phyloP scores from a whole-genome alignment of 2,329 filamentous ascomycete genomes.

The Zasmidium angulare region DNA sequence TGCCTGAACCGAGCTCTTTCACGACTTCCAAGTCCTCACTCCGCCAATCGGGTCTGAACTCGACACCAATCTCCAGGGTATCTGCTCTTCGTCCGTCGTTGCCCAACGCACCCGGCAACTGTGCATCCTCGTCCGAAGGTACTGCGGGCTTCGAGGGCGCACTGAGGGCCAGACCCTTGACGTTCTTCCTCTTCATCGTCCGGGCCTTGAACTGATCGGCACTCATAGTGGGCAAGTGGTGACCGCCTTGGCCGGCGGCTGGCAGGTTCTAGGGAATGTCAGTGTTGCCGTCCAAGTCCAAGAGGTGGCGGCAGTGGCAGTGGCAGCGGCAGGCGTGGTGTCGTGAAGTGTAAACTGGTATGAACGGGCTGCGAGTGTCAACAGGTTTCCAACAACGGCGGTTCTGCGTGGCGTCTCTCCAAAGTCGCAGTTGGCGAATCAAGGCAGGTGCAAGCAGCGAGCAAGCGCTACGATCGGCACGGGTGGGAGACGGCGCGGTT shows the following conservation, averaged over 20 bases:
- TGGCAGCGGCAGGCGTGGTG: not conserved
- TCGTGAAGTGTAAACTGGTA: not conserved
- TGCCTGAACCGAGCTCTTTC: conserved; percentile 92
- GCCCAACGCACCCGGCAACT: conserved; percentile 59
- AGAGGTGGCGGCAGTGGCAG: not conserved
- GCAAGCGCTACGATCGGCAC: not conserved
- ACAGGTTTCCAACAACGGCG: not conserved
- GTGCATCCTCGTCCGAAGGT: conserved; percentile 70
- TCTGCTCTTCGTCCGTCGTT: conserved; percentile 61
- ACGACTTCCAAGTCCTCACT: conserved; percentile 90
- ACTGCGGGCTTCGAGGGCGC: conserved; percentile 70
- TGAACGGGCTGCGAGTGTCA: not conserved
- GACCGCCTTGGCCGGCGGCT: conserved; percentile 19
- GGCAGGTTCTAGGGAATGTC: not conserved
- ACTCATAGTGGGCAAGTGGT: conserved; percentile 43
- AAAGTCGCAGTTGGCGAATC: not conserved
- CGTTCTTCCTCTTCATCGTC: conserved; percentile 98
- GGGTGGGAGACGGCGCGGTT: not conserved
- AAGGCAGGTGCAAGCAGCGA: not conserved
- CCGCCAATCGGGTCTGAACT: conserved; percentile 89
- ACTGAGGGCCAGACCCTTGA: conserved; percentile 89
- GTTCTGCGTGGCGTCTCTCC: not conserved
- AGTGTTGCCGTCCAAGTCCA: not conserved
- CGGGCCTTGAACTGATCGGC: conserved; percentile 60
- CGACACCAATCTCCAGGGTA: conserved; percentile 90